A percentile compares a stretch with the other conserved stretches of the same genome.
Evolutionary conservation across 2,329 filamentous ascomycete species (phyloP).

Genomic region (Alternaria gansuensis): DNA sequence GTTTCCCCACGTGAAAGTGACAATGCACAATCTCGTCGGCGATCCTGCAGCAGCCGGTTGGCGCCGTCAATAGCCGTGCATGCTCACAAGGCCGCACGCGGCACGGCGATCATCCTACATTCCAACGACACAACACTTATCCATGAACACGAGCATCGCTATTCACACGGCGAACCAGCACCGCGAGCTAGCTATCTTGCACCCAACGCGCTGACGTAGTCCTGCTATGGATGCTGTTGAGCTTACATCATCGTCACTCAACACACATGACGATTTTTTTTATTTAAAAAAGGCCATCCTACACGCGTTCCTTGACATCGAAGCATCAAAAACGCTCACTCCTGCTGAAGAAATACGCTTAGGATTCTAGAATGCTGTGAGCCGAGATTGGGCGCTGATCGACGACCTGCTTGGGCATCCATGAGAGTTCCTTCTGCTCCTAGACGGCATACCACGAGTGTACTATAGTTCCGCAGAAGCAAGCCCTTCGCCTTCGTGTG

Average conservation of each 20-base stretch:
- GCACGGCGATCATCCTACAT: neutral
- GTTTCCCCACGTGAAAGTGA: neutral
- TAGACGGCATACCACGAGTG: neutral
- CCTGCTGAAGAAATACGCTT: neutral
- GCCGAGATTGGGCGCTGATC: neutral
- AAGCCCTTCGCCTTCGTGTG: neutral
- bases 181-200: neutral
- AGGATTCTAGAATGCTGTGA: neutral
- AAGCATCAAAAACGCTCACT: neutral
- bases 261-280: neutral
- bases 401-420: slow-evolving; percentile 2
- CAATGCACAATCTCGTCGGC: neutral
- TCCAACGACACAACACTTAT: neutral
- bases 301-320: neutral
- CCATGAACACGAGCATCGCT: neutral
- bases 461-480: slow-evolving; percentile 2
- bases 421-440: neutral
- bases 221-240: neutral
- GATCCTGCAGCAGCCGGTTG: neutral
- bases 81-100: neutral
- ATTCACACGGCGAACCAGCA: neutral
- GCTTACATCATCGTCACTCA: neutral
- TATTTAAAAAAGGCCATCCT: neutral
- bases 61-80: neutral
- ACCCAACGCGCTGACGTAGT: neutral